A percentile compares a stretch with the other conserved stretches of the same genome.
Evolutionary conservation across 805 yeast genomes (phyloP).

Genomic region (Starmerella scarabaei): DNA sequence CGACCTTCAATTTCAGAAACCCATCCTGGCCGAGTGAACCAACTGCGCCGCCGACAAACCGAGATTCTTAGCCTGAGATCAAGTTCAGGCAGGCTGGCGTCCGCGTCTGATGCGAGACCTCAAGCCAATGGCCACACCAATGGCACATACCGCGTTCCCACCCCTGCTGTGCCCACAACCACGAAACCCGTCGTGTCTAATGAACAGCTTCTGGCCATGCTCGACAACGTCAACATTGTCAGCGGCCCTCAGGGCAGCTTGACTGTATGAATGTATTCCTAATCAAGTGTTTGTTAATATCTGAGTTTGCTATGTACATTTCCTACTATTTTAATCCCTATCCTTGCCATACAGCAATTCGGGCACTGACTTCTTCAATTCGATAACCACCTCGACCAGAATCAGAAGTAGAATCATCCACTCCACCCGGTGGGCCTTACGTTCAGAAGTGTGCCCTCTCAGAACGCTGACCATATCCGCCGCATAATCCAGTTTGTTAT

Average conservation of each 20-base stretch:
- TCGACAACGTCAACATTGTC: not conserved
- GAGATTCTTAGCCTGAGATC: constrained; percentile 9
- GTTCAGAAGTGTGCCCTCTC: constrained; percentile 60
- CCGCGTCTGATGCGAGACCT: too few relatives aligned
- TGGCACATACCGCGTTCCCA: too few relatives aligned
- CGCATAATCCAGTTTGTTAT: constrained; percentile 78
- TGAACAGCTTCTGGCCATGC: not conserved
- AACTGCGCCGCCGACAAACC: constrained; percentile 11
- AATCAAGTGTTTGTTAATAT: too few relatives aligned
- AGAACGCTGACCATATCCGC: constrained; percentile 77
- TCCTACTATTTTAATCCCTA: not conserved
- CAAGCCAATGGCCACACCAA: too few relatives aligned
- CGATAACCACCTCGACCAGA: constrained; percentile 75
- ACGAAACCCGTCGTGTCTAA: too few relatives aligned
- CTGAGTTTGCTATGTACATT: too few relatives aligned
- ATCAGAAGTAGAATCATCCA: constrained; percentile 80
- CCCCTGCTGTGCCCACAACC: too few relatives aligned
- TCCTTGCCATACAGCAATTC: not conserved
- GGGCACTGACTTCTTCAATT: constrained; percentile 29
- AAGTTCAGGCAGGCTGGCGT: too few relatives aligned
- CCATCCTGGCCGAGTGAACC: constrained; percentile 7
- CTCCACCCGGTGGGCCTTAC: constrained; percentile 63
- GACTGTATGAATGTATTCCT: not conserved
- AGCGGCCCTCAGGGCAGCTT: not conserved
- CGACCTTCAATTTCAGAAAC: constrained; percentile 4